Conservation (phyloP, 2,329 filamentous ascomycete species). For the Sporothrix phasma region DNA sequence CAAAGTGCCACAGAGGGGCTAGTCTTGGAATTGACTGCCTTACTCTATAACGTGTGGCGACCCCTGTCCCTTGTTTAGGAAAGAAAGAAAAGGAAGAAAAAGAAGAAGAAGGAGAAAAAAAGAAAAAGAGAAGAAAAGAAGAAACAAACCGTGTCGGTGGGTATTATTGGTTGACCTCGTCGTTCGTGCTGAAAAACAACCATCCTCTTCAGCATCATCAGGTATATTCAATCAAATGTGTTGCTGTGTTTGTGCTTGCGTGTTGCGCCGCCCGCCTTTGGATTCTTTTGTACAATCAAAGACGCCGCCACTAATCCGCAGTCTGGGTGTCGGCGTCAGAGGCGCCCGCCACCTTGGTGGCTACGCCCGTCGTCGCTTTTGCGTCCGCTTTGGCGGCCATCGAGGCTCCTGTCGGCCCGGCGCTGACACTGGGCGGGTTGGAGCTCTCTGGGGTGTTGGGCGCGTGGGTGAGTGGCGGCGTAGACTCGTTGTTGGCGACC, state of each 20-base stretch:
- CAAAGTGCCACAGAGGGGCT: background rate
- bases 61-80: too few species aligned
- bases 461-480: slow-evolving; percentile 57
- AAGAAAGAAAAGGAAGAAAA: too few species aligned
- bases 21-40: background rate
- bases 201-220: background rate
- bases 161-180: slow-evolving; percentile 7
- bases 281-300: background rate
- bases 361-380: background rate
- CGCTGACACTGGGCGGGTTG: slow-evolving; percentile 53
- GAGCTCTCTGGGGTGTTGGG: slow-evolving; percentile 60
- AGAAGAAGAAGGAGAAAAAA: too few species aligned
- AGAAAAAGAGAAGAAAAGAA: background rate
- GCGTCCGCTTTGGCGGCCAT: slow-evolving; percentile 1
- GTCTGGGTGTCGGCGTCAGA: background rate
- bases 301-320: background rate
- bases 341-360: background rate
- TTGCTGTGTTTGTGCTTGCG: background rate
- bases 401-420: slow-evolving; percentile 38
- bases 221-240: background rate
- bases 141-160: background rate
- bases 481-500: slow-evolving; percentile 42
- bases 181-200: background rate
- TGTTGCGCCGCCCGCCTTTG: background rate
- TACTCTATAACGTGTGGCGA: too few species aligned